Evolutionary conservation across 345 rosid species (phyloP), one percentile per base, ranked within the genome.

Genomic region (Eucalyptus albens): DNA sequence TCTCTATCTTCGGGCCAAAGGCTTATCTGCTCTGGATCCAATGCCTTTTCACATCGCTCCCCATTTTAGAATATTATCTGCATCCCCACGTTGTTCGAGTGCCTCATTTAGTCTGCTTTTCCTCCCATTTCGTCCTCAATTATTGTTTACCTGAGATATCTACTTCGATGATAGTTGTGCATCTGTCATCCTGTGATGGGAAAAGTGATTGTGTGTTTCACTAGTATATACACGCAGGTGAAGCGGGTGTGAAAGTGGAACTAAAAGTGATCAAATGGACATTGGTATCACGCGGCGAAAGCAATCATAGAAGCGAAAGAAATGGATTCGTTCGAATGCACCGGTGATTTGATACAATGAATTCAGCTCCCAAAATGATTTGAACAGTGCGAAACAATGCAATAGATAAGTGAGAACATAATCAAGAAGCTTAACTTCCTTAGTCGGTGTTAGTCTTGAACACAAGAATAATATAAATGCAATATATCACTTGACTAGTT

Each of bases 1-100:
- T 90, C 89, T 88, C 83, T 33, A 21, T 50, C 53, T 69, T 89
- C 47, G 93, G 88, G 86, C 90, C 91, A 87, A 87, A 86, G 33
- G 89, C 90, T 89, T 89, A 92, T 91, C 93, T 90, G 88, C 92
- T 88, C 91, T 91, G 47, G 89, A 90, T 91, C 92, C 93, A 86
- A 92, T 92, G 47, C 90, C 59, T 47, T 80, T 77, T 77, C 47
- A 11, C 29, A 77, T 17, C 42, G 59, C 49, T 50, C 56, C 47
- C 56, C 60, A 9, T 55, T 90, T 92, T 87, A 89, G 87, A 86
- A 90, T 88, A 86, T 89, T 89, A 90, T 89, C 93, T 87, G 67
- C 92, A 51, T 88, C 55, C 89, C 91, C 91, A 89, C 91, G 91
- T 91, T 90, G 83, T 86, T 86, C 59, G 45, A 49, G 11, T 87